Base-by-base conservation (phyloP, 2,329 filamentous ascomycete species). In the Aspergillus puulaauensis region DNA sequence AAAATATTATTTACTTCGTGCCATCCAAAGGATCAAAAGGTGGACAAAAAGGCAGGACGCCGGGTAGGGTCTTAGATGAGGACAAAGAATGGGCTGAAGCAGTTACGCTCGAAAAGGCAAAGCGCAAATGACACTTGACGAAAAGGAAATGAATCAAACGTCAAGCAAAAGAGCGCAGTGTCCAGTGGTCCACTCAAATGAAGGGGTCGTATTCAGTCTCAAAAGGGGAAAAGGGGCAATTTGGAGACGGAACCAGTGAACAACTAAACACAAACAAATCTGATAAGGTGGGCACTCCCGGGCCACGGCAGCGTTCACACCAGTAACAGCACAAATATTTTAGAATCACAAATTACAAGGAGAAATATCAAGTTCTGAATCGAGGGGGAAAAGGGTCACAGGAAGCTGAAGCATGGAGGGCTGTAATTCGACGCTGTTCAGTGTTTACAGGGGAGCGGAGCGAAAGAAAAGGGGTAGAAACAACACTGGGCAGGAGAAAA, bases 161-260 rank as follows among this genome's bases (percentile, higher is more conserved):
- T 60, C 76, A 76, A 37, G 43, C 27, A 52, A 51, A 51, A 43
- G 11, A 39, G 23, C 33, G 24, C 23, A 45, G 44, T 37, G 47
- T 56, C 52, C 79, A 84, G 61, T 74, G 21, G 47, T 56, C 52
- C 79, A 84, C 61, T 74, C 89, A 60, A 60, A 37, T 58, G 62
- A 53, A 48, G 67, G 73, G 0, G 64, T 62, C 19, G 70, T 76
- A 52, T 73, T 47, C 19, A 46, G 72, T 72, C 56, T 61, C 58
- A 58, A 62, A 60, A 59, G 56, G 64, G 60, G 56, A 65, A 61
- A 59, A 52, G 54, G 61, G 64, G 46, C 53, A 44, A 11, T 33
- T 45, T 50, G 49, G 35, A 44, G 49, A 53, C 35, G 50, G 55
- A 39, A 35, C 48, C 35, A 45, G 55, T 43, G 44, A 21, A 46